Base-by-base conservation (phyloP, 768 basidiomycete genomes). In the Naganishia vishniacii region DNA sequence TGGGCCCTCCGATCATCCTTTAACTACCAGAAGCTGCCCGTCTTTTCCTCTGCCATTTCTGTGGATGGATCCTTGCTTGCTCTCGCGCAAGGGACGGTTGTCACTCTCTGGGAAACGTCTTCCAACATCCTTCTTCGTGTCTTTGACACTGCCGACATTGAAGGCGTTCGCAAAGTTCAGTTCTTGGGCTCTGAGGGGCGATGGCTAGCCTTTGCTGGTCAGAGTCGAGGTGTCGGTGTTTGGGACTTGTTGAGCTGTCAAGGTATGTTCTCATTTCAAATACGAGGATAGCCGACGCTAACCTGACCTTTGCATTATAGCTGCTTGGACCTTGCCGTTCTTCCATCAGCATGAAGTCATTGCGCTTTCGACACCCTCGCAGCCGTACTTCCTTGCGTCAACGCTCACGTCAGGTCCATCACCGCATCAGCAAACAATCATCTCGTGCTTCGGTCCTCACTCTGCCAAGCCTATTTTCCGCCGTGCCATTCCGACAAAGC, bases 51-150 rank as follows among this genome's bases (percentile, higher is more conserved):
- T 0, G 82, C 85, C 0, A 95, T 91, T 85, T 89, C 93, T 6
- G 82, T 81, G 4, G 95, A 99, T 74, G 87, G 84, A 9, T 92
- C 92, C 5, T 80, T 99, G 32, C 79, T 98, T 48, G 88, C 87
- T 13, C 82, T 93, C 23, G 81, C 86, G 13, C 82, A 88, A 59
- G 85, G 84, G 0, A 73, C 82, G 16, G 83, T 83, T 65, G 81
- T 93, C 59, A 83, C 84, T 5, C 75, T 98, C 6, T 95, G 88
- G 76, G 86, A 91, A 70, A 82, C 88, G 0, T 70, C 79, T 23
- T 84, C 84, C 25, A 86, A 84, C 65, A 76, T 80, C 25, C 77
- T 88, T 16, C 79, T 82, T 20, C 84, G 84, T 46, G 84, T 83
- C 0, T 79, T 91, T 18, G 65, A 81, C 82, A 28, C 81, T 80